Conservation (phyloP, 2,329 filamentous ascomycete species). For the Onygenales sp. region DNA sequence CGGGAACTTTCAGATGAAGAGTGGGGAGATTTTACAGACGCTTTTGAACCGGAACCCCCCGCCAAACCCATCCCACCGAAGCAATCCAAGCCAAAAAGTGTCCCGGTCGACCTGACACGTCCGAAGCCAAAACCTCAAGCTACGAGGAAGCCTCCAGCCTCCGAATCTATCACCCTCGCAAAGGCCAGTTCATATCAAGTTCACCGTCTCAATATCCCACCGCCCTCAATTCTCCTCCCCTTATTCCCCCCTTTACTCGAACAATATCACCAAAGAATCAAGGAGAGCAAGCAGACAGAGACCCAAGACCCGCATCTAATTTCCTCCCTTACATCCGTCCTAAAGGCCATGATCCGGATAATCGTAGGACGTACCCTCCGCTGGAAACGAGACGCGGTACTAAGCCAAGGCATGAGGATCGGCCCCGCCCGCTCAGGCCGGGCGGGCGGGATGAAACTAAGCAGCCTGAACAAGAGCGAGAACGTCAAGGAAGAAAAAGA, state of each 20-base stretch:
- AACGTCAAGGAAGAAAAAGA: slow-evolving; percentile 76
- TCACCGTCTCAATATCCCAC: slow-evolving; percentile 79
- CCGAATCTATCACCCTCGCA: not conserved
- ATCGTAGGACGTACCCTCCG: slow-evolving; percentile 76
- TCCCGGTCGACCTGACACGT: not conserved
- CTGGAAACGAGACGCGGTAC: slow-evolving; percentile 81
- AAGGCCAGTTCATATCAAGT: slow-evolving; percentile 14
- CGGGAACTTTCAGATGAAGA: slow-evolving; percentile 27
- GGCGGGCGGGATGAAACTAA: slow-evolving; percentile 78
- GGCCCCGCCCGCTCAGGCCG: slow-evolving; percentile 62
- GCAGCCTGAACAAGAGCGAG: slow-evolving; percentile 75
- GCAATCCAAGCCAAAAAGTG: not conserved
- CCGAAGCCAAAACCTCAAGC: not conserved
- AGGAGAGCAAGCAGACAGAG: slow-evolving; percentile 47
- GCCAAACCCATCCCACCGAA: not conserved
- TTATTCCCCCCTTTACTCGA: slow-evolving; percentile 64
- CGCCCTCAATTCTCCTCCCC: slow-evolving; percentile 72
- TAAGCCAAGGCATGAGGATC: slow-evolving; percentile 83
- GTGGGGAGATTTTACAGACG: slow-evolving; percentile 47
- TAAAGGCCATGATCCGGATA: slow-evolving; percentile 61
- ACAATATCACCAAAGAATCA: slow-evolving; percentile 54
- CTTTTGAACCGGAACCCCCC: not conserved
- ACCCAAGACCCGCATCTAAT: slow-evolving; percentile 13
- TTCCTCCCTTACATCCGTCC: slow-evolving; percentile 18
- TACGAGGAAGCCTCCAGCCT: not conserved